Percentiles rank a stretch among this genome's conserved stretches.
phyloP scores from a whole-genome alignment of 192 early-diverging fungal species.

The Chytriomyces confervae region DNA sequence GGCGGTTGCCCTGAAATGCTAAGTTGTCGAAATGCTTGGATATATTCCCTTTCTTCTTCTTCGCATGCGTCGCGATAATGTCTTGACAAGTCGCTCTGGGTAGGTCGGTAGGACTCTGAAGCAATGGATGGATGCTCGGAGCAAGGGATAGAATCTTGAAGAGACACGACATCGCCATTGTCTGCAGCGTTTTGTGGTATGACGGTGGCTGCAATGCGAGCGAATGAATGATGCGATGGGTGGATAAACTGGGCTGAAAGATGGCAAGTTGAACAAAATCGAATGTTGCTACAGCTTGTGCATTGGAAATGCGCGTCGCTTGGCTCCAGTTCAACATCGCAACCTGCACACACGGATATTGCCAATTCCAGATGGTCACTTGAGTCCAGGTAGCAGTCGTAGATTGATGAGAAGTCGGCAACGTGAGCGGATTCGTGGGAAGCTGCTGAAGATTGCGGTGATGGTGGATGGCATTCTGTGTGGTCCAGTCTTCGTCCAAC shows the following conservation, averaged over 20 bases:
- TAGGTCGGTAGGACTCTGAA: background rate
- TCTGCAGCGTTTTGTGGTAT: too few species aligned
- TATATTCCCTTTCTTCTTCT: background rate
- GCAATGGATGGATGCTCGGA: background rate
- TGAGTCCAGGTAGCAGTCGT: background rate
- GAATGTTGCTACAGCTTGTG: background rate
- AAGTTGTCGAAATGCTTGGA: background rate
- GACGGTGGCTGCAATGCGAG: too few species aligned
- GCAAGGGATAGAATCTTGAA: background rate
- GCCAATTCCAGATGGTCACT: background rate
- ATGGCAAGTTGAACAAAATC: background rate
- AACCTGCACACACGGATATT: background rate
- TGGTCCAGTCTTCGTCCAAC: background rate
- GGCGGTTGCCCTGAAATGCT: background rate
- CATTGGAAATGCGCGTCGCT: background rate
- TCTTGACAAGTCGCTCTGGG: background rate
- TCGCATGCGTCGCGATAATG: background rate
- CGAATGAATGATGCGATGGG: background rate
- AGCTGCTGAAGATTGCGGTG: background rate
- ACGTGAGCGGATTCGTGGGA: background rate
- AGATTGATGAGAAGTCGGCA: background rate
- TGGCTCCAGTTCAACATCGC: background rate
- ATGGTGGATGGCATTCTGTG: background rate
- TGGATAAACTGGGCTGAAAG: slow-evolving; percentile 11
- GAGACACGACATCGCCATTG: background rate